Evolutionary conservation across 148 eudicot species (phyloP), one percentile per base, ranked within the genome.

Genomic region (Simmondsia chinensis): DNA sequence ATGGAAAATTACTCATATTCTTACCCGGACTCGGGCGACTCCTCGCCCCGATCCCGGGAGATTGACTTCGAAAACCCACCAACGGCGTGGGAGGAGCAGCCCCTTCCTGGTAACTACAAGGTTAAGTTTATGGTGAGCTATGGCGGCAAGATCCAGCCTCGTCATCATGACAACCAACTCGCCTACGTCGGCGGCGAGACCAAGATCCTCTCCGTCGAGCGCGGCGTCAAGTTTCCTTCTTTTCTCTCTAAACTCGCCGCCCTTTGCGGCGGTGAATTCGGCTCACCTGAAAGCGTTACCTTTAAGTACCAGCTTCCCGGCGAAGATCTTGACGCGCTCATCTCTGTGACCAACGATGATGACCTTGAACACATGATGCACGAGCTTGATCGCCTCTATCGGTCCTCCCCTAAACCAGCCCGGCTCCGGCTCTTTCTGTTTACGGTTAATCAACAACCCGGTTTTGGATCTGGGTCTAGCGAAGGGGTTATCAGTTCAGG

Each of bases 351-450:
- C 1, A 83, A 83, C 39, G 96, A 88, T 11, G 94, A 88, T 10
- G 96, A 88, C 62, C 48, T 88, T 9, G 94, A 88, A 16, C 82
- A 88, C 22, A 80, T 83, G 96, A 83, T 88, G 94, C 65, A 72
- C 24, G 96, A 88, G 70, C 83, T 80, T 25, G 94, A 88, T 50
- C 73, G 96, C 10, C 46, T 75, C 12, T 68, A n/a, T 30, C 59
- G 80, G 20, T 67, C 56, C 1, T 70, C 86, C 0, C 42, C 83
- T 7, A 80, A 71, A 39, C 87, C 97, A 21, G 70, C 83, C 3
- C 53, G 97, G 32, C 47, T 88, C 19, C 45, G 96, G 44, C 3
- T 88, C 18, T 88, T 88, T 41, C 36, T 80, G 29, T 77, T 83
- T 19, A 61, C 74, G 16, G 29, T 24, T 26, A 54, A 42, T 9